Evolutionary conservation across 331 rosid species (phyloP), one percentile per base, ranked within the genome.

Genomic region (Phaseolus coccineus): DNA sequence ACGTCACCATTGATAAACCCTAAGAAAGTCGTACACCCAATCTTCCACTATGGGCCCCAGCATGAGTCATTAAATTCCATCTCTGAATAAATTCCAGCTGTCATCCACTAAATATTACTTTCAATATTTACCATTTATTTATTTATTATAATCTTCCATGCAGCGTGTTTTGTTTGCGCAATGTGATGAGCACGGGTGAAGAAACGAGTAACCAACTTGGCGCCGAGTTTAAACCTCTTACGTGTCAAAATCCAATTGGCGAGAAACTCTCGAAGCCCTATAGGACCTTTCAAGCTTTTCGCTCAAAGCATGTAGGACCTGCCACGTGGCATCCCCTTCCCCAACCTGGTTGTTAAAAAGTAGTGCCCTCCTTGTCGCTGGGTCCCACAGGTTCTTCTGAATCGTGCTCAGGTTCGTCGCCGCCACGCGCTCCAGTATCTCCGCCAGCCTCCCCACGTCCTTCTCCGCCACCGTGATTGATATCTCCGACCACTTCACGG

Each of bases 281-380:
- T 77, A 68, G 11, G 97, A 91, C 88, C 92, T 86, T 22, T 39
- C 88, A 22, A 90, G 73, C 87, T 80, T 91, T 74, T 72, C 75
- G 0, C 89, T 85, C 81, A 96, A 82, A 2, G 85, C 52, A 0
- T 58, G 74, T 0, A 96, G 2, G 0, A 90, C 88, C 55, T 90
- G 94, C 99, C 99, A 96, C 84, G 98, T 93, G 93, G 97, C 99
- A 40, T 96, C 99, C 0, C 98, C 97, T 78, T 82, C 87, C 12
- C 87, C 74, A 82, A 93, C 66, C 50, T 44, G 80, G 39, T 33
- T 73, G 59, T 87, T 79, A 69, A 88, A 96, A 1, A 96, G 77
- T 7, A 96, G 89, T 64, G 96, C 91, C 83, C 89, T 78, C 77
- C 78, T 80, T 3, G 87, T 88, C 1, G 37, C 61, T 2, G 87